These are phyloP conservation scores for Stachybotrys chartarum DNA, from an alignment of 2,329 filamentous ascomycete genomes.

Conservation along the genomic window DNA sequence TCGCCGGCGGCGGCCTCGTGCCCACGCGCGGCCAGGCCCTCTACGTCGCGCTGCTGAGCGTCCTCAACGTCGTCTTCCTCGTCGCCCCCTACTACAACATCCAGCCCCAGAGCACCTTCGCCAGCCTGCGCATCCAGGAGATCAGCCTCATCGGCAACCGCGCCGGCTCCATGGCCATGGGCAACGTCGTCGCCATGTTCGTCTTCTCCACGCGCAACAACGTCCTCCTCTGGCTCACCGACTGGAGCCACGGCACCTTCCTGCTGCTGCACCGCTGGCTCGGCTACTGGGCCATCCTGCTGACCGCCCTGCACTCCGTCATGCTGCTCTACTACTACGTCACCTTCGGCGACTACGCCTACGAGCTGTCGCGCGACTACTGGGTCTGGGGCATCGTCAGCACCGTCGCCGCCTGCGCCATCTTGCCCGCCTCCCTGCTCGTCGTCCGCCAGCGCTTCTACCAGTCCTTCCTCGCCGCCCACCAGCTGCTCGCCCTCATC, in stretches of 20 bases:
- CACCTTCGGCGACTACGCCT: constrained; percentile 12
- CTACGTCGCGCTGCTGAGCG: constrained; percentile 23
- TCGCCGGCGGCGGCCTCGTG: constrained; percentile 16
- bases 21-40: constrained; percentile 27
- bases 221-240: constrained; percentile 23
- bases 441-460: constrained; percentile 21
- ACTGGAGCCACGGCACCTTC: constrained; percentile 28
- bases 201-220: constrained; percentile 29
- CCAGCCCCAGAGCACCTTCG: constrained; percentile 18
- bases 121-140: constrained; percentile 14
- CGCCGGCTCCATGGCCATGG: constrained; percentile 24
- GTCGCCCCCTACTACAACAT: constrained; percentile 19
- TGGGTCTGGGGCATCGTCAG: constrained; percentile 27
- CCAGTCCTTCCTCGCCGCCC: constrained; percentile 24
- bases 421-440: constrained; percentile 18
- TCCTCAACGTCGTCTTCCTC: constrained; percentile 25
- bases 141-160: constrained; percentile 28
- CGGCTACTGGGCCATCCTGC: constrained; percentile 68
- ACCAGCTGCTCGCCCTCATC: constrained; percentile 22
- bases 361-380: constrained; percentile 17
- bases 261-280: constrained; percentile 29
- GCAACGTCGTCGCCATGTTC: constrained; percentile 21
- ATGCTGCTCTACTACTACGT: constrained; percentile 21
- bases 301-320: constrained; percentile 52
- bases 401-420: constrained; percentile 16